A percentile compares a stretch with the other conserved stretches of the same genome.
These are phyloP conservation scores for Leccinum olivaceopallidum DNA, from an alignment of 768 basidiomycete species.

Conservation along the genomic window DNA sequence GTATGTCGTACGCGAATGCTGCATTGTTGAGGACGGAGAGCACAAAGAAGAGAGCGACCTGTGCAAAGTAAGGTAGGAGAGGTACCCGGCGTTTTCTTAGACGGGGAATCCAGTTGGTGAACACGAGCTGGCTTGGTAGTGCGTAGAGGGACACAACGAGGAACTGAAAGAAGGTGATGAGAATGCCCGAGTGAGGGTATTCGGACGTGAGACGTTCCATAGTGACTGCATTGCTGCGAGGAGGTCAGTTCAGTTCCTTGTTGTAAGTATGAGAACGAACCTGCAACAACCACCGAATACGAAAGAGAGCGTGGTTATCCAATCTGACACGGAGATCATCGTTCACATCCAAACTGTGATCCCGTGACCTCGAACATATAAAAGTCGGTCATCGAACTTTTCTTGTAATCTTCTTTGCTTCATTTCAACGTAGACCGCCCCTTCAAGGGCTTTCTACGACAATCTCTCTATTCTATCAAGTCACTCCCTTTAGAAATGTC, in stretches of 20 bases:
- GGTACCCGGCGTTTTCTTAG: constrained; percentile 70
- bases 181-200: constrained; percentile 70
- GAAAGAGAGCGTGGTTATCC: constrained; percentile 66
- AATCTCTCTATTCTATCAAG: constrained; percentile 29
- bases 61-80: constrained; percentile 67
- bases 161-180: constrained; percentile 90
- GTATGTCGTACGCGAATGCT: constrained; percentile 85
- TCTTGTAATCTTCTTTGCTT: constrained; percentile 7
- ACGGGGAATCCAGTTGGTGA: constrained; percentile 36
- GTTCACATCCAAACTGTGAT: constrained; percentile 5
- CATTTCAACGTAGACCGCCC: constrained; percentile 13
- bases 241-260: not conserved
- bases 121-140: constrained; percentile 59
- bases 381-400: constrained; percentile 9
- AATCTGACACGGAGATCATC: constrained; percentile 36
- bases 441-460: constrained; percentile 14
- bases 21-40: constrained; percentile 86
- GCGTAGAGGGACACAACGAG: constrained; percentile 72
- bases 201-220: constrained; percentile 70
- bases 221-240: constrained; percentile 70
- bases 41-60: constrained; percentile 79
- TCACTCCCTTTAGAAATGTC: constrained; percentile 36
- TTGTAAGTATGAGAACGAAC: constrained; percentile 7
- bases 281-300: constrained; percentile 94
- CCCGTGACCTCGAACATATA: constrained; percentile 28